These are phyloP conservation scores for Mycena galopus DNA, from an alignment of 768 basidiomycete genomes.

Conservation along the genomic window DNA sequence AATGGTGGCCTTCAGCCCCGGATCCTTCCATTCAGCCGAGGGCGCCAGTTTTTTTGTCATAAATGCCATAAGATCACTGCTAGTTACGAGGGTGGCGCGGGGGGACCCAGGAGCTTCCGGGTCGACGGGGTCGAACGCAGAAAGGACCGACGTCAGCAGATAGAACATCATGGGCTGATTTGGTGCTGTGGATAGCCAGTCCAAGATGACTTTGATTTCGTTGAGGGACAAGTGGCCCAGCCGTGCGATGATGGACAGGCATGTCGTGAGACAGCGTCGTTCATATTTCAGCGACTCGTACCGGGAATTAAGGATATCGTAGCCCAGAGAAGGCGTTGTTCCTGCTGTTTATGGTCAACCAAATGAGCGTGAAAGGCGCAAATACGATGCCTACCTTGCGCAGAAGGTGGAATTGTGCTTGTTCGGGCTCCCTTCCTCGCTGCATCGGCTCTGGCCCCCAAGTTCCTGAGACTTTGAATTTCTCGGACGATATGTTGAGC, in stretches of 20 bases:
- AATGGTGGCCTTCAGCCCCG: conserved; percentile 77
- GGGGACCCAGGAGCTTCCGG: conserved; percentile 61
- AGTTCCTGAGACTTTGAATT: conserved; percentile 69
- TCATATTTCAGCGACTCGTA: conserved; percentile 83
- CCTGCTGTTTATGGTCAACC: conserved; percentile 46
- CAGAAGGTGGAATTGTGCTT: conserved; percentile 68
- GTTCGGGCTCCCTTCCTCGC: conserved; percentile 74
- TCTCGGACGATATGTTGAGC: conserved; percentile 71
- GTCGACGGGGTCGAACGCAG: conserved; percentile 76
- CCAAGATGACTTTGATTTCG: conserved; percentile 75
- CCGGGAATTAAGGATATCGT: conserved; percentile 75
- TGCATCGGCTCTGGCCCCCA: conserved; percentile 65
- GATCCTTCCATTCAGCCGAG: conserved; percentile 73
- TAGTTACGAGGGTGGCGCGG: conserved; percentile 63
- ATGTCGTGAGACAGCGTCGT: conserved; percentile 74
- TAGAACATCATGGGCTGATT: conserved; percentile 79
- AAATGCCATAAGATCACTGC: conserved; percentile 60
- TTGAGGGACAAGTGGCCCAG: conserved; percentile 69
- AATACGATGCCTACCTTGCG: conserved; percentile 61
- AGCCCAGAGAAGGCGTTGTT: conserved; percentile 64
- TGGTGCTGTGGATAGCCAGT: conserved; percentile 78
- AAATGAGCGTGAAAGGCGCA: neutral
- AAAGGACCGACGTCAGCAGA: conserved; percentile 73
- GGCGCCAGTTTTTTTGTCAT: conserved; percentile 72
- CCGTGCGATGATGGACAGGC: conserved; percentile 72